phyloP scores from a whole-genome alignment of 441 rosid species.

The Hura crepitans region DNA sequence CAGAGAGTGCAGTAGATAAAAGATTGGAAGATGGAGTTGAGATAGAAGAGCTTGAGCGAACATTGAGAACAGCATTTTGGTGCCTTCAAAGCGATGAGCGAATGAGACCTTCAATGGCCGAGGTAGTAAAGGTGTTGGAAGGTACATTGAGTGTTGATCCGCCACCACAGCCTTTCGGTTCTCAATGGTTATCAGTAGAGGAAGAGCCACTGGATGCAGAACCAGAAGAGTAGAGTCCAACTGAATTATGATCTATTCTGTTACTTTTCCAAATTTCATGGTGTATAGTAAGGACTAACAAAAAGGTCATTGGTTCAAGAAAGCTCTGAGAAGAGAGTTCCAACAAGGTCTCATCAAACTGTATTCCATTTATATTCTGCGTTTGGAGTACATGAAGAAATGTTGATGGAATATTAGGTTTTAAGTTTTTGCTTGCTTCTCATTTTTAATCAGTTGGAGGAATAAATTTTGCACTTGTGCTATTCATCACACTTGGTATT shows the following conservation, averaged over 20 bases:
- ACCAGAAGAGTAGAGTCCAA: constrained; percentile 25
- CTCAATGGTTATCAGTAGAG: constrained; percentile 25
- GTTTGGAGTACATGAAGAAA: neutral
- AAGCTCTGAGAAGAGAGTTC: neutral
- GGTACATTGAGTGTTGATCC: constrained; percentile 69
- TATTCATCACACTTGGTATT: neutral
- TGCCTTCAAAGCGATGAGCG: constrained; percentile 64
- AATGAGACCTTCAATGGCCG: constrained; percentile 70
- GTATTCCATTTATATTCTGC: neutral
- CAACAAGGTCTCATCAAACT: neutral
- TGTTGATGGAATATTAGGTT: neutral
- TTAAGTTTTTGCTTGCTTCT: neutral
- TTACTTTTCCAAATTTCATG: neutral
- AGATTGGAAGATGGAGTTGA: constrained; percentile 40
- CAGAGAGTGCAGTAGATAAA: constrained; percentile 44
- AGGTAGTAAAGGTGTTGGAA: constrained; percentile 70
- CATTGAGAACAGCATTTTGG: constrained; percentile 67
- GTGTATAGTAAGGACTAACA: constrained; percentile 35
- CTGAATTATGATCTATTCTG: neutral
- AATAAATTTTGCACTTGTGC: neutral
- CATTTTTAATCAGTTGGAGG: neutral
- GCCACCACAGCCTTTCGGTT: constrained; percentile 53
- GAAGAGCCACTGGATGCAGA: constrained; percentile 36
- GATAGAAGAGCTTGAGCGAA: constrained; percentile 49
- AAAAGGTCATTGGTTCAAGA: no score